Evolutionary conservation across 2,329 filamentous ascomycete genomes (phyloP).

Genomic region (Aspergillus udagawae): DNA sequence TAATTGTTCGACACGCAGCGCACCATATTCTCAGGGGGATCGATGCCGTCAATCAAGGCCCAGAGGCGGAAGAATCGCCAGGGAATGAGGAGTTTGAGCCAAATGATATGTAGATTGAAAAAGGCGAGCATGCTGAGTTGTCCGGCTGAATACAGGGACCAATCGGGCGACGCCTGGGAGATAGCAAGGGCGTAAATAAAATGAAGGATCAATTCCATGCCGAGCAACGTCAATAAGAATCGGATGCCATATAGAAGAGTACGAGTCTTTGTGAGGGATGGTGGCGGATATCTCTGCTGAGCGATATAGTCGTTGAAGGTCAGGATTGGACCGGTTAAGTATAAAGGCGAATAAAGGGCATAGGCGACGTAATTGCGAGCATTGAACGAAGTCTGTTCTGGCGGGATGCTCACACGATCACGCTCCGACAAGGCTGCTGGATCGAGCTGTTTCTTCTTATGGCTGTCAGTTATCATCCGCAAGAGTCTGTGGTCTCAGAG

Average conservation of each 20-base stretch:
- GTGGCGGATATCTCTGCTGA: constrained; percentile 69
- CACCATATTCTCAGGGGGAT: constrained; percentile 97
- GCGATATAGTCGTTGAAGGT: constrained; percentile 98
- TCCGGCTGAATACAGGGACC: constrained; percentile 77
- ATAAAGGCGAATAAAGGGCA: constrained; percentile 84
- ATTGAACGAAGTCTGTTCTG: constrained; percentile 63
- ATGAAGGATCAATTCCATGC: constrained; percentile 89
- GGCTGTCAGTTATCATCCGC: constrained; percentile 23
- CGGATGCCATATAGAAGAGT: constrained; percentile 79
- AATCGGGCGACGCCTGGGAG: constrained; percentile 71
- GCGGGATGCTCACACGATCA: constrained; percentile 76
- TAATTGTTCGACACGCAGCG: constrained; percentile 96
- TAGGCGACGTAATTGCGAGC: constrained; percentile 90
- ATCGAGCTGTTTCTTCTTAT: constrained; percentile 98
- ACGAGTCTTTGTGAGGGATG: constrained; percentile 65
- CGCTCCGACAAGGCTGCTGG: constrained; percentile 79
- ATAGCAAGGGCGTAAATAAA: constrained; percentile 94
- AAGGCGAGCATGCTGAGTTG: constrained; percentile 88
- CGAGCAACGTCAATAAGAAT: constrained; percentile 72
- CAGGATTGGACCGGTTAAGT: constrained; percentile 86
- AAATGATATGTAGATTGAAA: constrained; percentile 96
- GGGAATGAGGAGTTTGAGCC: constrained; percentile 92
- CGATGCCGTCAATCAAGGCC: constrained; percentile 83
- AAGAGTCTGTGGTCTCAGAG: neutral
- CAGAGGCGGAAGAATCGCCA: constrained; percentile 99